These are phyloP conservation scores for Fraxinus xanthoxyloides DNA, from an alignment of 305 asterid species.

Conservation along the genomic window DNA sequence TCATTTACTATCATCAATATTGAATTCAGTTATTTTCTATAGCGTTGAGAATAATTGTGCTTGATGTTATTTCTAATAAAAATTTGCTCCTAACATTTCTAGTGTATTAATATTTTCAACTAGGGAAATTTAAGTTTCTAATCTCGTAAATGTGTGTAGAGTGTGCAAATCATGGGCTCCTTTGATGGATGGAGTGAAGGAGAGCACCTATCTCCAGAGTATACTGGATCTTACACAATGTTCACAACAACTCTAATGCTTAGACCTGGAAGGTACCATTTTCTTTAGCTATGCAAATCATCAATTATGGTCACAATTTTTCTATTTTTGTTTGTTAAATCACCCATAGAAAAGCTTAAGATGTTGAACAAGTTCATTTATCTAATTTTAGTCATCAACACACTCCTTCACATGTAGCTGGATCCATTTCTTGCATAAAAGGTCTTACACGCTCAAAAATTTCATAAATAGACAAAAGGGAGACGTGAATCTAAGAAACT, in stretches of 20 bases:
- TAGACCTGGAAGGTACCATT: slow-evolving; percentile 76
- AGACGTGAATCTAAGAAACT: neutral
- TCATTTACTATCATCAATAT: neutral
- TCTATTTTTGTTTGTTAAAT: neutral
- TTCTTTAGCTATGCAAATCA: neutral
- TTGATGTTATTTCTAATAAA: neutral
- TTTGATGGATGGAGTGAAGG: slow-evolving; percentile 90
- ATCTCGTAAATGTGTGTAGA: slow-evolving; percentile 36
- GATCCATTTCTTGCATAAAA: neutral
- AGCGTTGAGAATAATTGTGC: neutral
- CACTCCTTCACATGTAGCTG: neutral
- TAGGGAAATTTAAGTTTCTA: slow-evolving; percentile 2
- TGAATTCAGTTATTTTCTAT: neutral
- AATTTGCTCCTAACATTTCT: neutral
- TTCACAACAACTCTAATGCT: slow-evolving; percentile 77
- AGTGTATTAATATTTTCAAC: neutral
- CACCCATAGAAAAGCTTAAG: neutral
- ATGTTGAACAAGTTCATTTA: slow-evolving; percentile 6
- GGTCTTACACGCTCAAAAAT: neutral
- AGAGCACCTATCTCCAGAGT: slow-evolving; percentile 77
- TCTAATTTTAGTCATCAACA: neutral
- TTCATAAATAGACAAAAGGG: neutral
- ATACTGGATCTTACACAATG: slow-evolving; percentile 57
- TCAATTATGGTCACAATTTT: neutral
- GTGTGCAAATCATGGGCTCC: slow-evolving; percentile 93